These are phyloP conservation scores for Saprolegnia parasitica DNA, from an alignment of 352 stramenopile species.

Conservation along the genomic window DNA sequence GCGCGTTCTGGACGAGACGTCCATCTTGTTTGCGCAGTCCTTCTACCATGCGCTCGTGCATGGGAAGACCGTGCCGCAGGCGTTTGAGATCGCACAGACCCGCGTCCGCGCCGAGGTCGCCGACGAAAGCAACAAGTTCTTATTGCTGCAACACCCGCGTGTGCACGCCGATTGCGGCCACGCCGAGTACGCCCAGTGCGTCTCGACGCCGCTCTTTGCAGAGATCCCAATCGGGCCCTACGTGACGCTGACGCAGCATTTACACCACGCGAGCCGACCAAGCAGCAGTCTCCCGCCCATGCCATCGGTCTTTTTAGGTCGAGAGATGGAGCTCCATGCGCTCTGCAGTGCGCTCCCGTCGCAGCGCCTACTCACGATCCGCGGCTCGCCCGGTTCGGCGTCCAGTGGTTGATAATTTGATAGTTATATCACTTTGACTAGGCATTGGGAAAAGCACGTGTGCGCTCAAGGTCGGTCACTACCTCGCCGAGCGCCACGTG, in stretches of 20 bases:
- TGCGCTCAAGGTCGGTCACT: slow-evolving; percentile 66
- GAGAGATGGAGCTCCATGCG: slow-evolving; percentile 69
- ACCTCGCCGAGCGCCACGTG: slow-evolving; percentile 60
- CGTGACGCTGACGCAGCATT: slow-evolving; percentile 51
- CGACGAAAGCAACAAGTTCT: slow-evolving; percentile 67
- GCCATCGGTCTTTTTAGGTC: slow-evolving; percentile 65
- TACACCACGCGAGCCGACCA: slow-evolving; percentile 41
- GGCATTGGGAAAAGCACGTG: slow-evolving; percentile 77
- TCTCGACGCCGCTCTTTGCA: slow-evolving; percentile 49
- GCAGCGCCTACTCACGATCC: slow-evolving; percentile 61
- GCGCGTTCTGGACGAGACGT: slow-evolving; percentile 61
- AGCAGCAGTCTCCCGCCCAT: slow-evolving; percentile 63
- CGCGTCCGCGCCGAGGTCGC: slow-evolving; percentile 63
- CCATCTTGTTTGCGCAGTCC: slow-evolving; percentile 68
- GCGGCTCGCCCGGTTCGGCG: slow-evolving; percentile 42
- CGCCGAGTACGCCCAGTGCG: slow-evolving; percentile 35
- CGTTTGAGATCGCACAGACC: slow-evolving; percentile 66
- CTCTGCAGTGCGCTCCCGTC: slow-evolving; percentile 53
- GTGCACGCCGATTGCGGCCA: slow-evolving; percentile 39
- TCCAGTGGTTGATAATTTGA: too few species aligned
- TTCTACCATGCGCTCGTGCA: slow-evolving; percentile 74
- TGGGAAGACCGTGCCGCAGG: slow-evolving; percentile 67
- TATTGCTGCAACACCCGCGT: slow-evolving; percentile 60
- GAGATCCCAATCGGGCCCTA: slow-evolving; percentile 71
- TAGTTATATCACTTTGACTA: not conserved